Percentiles rank a stretch among this genome's conserved stretches.
Conservation (phyloP, 257 asterid species). For the Jacaranda mimosifolia region DNA sequence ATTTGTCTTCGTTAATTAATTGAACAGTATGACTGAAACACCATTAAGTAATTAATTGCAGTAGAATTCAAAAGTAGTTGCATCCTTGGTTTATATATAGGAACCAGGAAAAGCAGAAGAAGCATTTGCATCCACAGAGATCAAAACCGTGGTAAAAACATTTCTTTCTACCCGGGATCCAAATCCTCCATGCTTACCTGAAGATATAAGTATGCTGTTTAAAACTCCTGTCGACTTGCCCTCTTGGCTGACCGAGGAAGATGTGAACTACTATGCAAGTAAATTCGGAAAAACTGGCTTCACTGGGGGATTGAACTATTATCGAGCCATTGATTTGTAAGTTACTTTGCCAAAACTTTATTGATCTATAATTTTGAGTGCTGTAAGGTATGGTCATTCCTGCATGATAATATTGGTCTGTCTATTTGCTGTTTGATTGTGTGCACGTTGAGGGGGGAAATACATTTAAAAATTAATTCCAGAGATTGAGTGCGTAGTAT, state of each 20-base stretch:
- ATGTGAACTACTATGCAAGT: constrained; percentile 33
- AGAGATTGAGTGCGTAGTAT: no score
- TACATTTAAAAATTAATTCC: no score
- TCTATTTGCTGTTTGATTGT: no score
- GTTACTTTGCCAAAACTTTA: not conserved
- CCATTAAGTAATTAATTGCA: no score
- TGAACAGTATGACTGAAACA: no score
- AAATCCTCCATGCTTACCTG: not conserved
- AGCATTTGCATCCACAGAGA: not conserved
- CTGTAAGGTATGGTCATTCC: no score
- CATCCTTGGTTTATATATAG: not conserved
- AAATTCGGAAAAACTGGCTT: constrained; percentile 38
- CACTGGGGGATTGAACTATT: constrained; percentile 46
- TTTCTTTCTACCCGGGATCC: not conserved
- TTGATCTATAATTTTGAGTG: no score
- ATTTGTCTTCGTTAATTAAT: no score
- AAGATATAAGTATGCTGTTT: not conserved
- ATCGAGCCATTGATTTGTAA: constrained; percentile 40
- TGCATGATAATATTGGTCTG: no score
- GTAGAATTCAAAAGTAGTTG: no score
- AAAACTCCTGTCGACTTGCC: constrained; percentile 6
- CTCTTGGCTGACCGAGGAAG: constrained; percentile 44
- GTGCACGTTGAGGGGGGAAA: no score
- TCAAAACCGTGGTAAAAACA: not conserved
- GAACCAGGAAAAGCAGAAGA: constrained; percentile 23